Evolutionary conservation across 78 protist species (phyloP).

Genomic region (Planoprotostelium fungivorum): DNA sequence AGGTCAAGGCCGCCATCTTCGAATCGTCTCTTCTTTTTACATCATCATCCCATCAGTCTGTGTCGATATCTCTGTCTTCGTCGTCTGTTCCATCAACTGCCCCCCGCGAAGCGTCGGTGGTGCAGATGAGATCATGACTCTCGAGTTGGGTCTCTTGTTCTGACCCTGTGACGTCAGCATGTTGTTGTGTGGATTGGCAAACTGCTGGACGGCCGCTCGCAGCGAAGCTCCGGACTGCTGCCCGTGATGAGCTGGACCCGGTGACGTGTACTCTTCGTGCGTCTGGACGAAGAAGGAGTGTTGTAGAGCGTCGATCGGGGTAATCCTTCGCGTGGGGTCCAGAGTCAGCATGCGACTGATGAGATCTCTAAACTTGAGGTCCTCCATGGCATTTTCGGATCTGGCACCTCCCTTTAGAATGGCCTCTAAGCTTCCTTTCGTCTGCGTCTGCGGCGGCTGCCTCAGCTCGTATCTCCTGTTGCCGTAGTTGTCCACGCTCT

Average conservation of each 20-base stretch:
- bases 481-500: constrained; percentile 7
- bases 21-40: not conserved
- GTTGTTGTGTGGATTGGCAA: not conserved
- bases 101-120: not conserved
- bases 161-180: not conserved
- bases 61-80: not conserved
- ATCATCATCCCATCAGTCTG: not conserved
- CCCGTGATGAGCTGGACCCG: not conserved
- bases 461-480: constrained; percentile 7
- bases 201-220: not conserved
- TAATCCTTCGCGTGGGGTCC: constrained; percentile 78
- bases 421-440: constrained; percentile 18
- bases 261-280: constrained; percentile 2
- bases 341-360: constrained; percentile 65
- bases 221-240: not conserved
- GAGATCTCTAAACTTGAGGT: constrained; percentile 64
- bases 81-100: not conserved
- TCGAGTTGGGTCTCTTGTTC: not conserved
- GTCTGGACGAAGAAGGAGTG: constrained; percentile 68
- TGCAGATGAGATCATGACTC: not conserved
- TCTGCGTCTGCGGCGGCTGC: constrained; percentile 25
- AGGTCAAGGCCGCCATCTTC: too few species aligned
- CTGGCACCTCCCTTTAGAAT: constrained; percentile 63
- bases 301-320: constrained; percentile 72
- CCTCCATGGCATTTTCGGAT: constrained; percentile 56